These are phyloP conservation scores for Tilletia walkeri DNA, from an alignment of 1,284 basidiomycete species.

Conservation along the genomic window DNA sequence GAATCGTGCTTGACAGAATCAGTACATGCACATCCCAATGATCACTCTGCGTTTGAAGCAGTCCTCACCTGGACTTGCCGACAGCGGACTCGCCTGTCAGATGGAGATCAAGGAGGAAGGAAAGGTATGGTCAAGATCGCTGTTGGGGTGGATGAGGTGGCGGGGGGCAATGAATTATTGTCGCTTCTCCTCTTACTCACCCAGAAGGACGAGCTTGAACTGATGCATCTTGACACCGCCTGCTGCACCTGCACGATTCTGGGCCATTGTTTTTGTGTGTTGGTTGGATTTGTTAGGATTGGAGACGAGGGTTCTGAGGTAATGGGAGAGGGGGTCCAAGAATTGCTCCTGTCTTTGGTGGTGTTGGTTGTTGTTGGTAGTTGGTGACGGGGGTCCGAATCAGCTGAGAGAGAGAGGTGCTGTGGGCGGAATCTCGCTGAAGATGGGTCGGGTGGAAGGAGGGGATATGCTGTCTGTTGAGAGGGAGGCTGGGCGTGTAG, in stretches of 20 bases:
- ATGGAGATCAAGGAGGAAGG: not conserved
- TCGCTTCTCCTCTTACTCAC: conserved; percentile 22
- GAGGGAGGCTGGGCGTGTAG: too few species aligned
- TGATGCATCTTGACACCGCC: conserved; percentile 30
- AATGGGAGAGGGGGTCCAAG: not conserved
- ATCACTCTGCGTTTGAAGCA: not conserved
- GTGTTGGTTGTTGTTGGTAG: too few species aligned
- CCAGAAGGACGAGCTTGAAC: conserved; percentile 59
- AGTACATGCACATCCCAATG: not conserved
- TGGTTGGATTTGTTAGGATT: not conserved
- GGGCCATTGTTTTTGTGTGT: not conserved
- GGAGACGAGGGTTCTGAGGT: not conserved
- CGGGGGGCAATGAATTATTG: not conserved
- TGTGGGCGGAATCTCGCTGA: too few species aligned
- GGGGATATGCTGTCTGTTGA: too few species aligned
- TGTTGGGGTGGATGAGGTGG: not conserved
- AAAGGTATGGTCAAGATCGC: not conserved
- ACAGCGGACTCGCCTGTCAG: conserved; percentile 81
- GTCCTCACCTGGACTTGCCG: conserved; percentile 73
- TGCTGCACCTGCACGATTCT: not conserved
- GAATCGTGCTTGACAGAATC: not conserved
- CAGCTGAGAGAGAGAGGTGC: too few species aligned
- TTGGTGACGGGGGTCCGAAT: too few species aligned
- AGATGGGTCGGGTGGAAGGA: too few species aligned
- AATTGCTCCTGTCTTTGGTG: too few species aligned